Evolutionary conservation across 352 stramenopile species (phyloP), one percentile per base, ranked within the genome.

Genomic region (Phytophthora citrophthora): DNA sequence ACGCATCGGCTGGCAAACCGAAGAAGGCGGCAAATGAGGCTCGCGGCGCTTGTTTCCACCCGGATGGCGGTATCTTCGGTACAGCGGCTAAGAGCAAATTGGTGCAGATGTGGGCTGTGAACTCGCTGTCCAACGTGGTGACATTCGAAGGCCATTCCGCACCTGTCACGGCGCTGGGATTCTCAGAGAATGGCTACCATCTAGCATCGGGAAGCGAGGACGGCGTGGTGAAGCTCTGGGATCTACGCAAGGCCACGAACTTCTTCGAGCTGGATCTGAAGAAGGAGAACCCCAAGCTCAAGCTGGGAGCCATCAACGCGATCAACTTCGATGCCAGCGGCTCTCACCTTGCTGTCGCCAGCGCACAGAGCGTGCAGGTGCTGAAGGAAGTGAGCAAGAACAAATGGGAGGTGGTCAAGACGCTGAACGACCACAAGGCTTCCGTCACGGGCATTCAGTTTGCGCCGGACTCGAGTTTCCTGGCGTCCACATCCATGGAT

Each of bases 161-260:
- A 4, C 68, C 74, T 16, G 78, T 98, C 16, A 80, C 77, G 27
- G 68, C 75, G 34, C 72, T 99, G 27, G 71, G 75, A 45, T 97
- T 99, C 70, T 98, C 91, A 5, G 95, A 99, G 70, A 99, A 99
- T 67, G 97, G 97, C 24, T 99, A 98, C 71, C 83, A 98, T 46
- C 70, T 99, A 29, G 94, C 90, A 1, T 93, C 90, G 12, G 88
- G 83, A 15, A 81, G 78, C 23, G 68, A 82, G 24, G 88, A 96
- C 32, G 93, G 91, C 9, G 57, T 86, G 18, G 81, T 98, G 39
- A 81, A 86, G 55, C 75, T 99, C 20, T 99, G 94, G 94, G 97
- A 99, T 72, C 73, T 99, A 61, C 90, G 95, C 49, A 97, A 96
- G 71, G 81, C 91, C 38, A 89, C 89, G 61, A 94, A 76, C 61